phyloP scores from a whole-genome alignment of 106 monocot genomes.

The Gastrodia elata region DNA sequence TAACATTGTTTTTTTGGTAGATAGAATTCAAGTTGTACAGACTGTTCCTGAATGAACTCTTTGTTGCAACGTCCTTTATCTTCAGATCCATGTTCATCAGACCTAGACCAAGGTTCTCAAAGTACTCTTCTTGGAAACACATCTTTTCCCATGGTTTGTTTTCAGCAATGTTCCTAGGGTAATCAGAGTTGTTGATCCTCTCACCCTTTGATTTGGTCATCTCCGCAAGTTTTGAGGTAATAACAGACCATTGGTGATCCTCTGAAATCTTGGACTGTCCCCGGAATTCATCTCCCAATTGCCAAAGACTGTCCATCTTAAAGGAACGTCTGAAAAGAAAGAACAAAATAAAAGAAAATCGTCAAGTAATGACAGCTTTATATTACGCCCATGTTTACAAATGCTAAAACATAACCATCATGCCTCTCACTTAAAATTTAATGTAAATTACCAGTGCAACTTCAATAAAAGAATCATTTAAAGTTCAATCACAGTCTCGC shows the following conservation, averaged over 20 bases:
- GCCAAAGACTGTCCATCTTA: constrained; percentile 76
- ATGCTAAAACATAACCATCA: background rate
- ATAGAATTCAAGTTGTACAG: constrained; percentile 35
- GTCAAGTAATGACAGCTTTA: background rate
- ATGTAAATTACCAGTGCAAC: background rate
- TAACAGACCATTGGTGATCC: constrained; percentile 68
- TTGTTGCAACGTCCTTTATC: constrained; percentile 49
- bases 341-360: too few species aligned
- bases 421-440: background rate
- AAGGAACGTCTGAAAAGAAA: background rate
- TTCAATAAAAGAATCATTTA: background rate
- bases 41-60: constrained; percentile 28
- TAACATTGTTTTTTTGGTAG: constrained; percentile 33
- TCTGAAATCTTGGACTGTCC: constrained; percentile 66
- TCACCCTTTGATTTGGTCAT: constrained; percentile 41
- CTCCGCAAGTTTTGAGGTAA: constrained; percentile 84
- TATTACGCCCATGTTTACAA: background rate
- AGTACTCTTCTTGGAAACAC: constrained; percentile 50
- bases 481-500: background rate
- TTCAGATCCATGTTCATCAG: constrained; percentile 63
- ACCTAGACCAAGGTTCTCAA: constrained; percentile 44
- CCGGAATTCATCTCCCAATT: constrained; percentile 73
- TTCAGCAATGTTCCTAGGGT: constrained; percentile 28
- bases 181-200: constrained; percentile 57
- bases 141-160: constrained; percentile 53